Conservation (phyloP, 768 basidiomycete genomes). For the Suillus americanus region DNA sequence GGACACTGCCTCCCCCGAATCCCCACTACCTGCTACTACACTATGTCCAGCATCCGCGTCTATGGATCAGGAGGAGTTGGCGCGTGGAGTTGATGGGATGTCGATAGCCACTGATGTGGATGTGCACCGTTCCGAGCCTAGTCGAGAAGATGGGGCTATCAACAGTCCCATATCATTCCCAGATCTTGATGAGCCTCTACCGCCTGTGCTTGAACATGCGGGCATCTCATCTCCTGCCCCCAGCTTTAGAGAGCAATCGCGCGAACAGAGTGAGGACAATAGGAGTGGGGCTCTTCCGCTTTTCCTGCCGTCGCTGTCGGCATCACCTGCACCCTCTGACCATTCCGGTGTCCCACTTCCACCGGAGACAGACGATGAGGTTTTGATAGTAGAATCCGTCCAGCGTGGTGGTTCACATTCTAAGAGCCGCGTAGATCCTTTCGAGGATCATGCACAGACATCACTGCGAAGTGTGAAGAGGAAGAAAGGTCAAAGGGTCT, state of each 20-base stretch:
- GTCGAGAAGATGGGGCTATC: conserved; percentile 23
- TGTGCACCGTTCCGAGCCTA: neutral
- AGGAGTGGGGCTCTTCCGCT: conserved; percentile 36
- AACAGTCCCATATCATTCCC: conserved; percentile 13
- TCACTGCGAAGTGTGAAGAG: conserved; percentile 21
- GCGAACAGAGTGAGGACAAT: conserved; percentile 12
- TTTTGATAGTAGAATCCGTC: conserved; percentile 11
- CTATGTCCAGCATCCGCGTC: neutral
- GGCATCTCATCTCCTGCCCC: conserved; percentile 4
- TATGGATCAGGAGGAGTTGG: conserved; percentile 1
- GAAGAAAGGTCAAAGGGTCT: conserved; percentile 19
- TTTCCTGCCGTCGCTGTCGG: conserved; percentile 48
- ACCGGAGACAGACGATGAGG: conserved; percentile 22
- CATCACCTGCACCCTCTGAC: conserved; percentile 27
- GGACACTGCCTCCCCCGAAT: neutral
- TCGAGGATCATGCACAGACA: conserved; percentile 2
- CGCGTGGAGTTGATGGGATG: conserved; percentile 20
- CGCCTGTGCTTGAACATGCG: conserved; percentile 6
- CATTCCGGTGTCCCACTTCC: conserved; percentile 12
- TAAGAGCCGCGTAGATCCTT: conserved; percentile 21
- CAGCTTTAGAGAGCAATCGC: conserved; percentile 12
- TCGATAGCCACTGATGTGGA: conserved; percentile 20
- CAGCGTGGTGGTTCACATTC: conserved; percentile 4
- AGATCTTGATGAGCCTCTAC: conserved; percentile 14
- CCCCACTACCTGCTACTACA: neutral